Evolutionary conservation across 805 yeast species (phyloP).

Genomic region (Kurtzmaniella fragi): DNA sequence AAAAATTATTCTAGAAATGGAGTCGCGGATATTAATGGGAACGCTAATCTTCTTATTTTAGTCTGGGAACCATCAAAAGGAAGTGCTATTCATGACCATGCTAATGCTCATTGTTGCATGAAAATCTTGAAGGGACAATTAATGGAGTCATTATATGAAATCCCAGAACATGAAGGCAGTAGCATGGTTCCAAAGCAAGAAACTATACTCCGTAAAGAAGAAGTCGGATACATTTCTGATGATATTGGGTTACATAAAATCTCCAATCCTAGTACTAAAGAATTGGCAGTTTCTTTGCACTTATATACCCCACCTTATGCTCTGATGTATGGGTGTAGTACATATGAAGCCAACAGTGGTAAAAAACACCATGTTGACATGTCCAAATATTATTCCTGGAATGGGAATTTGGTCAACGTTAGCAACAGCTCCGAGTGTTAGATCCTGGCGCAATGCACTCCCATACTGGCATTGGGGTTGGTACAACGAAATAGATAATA

Average conservation of each 20-base stretch:
- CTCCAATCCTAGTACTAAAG: slow-evolving; percentile 39
- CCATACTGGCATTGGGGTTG: no score
- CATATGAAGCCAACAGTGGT: slow-evolving; percentile 47
- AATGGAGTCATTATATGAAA: slow-evolving; percentile 51
- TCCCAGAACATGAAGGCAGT: slow-evolving; percentile 34
- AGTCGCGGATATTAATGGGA: slow-evolving; percentile 62
- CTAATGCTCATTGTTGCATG: slow-evolving; percentile 73
- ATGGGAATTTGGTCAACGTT: slow-evolving; percentile 39
- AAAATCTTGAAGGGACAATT: slow-evolving; percentile 59
- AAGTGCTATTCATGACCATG: slow-evolving; percentile 69
- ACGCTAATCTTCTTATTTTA: slow-evolving; percentile 61
- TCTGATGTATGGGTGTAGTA: slow-evolving; percentile 48
- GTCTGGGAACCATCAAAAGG: slow-evolving; percentile 69
- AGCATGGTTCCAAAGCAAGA: slow-evolving; percentile 19
- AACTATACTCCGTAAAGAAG: slow-evolving; percentile 29
- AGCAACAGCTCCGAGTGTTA: slow-evolving; percentile 18
- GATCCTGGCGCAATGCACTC: background rate
- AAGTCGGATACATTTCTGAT: slow-evolving; percentile 64
- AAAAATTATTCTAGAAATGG: slow-evolving; percentile 65
- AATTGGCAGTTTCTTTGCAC: slow-evolving; percentile 58
- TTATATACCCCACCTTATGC: slow-evolving; percentile 78
- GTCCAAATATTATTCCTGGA: slow-evolving; percentile 58
- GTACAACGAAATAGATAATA: no score
- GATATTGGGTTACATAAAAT: slow-evolving; percentile 62
- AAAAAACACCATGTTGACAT: slow-evolving; percentile 50